Conservation (phyloP, 192 early-diverging fungal genomes). For the Podila horticola region DNA sequence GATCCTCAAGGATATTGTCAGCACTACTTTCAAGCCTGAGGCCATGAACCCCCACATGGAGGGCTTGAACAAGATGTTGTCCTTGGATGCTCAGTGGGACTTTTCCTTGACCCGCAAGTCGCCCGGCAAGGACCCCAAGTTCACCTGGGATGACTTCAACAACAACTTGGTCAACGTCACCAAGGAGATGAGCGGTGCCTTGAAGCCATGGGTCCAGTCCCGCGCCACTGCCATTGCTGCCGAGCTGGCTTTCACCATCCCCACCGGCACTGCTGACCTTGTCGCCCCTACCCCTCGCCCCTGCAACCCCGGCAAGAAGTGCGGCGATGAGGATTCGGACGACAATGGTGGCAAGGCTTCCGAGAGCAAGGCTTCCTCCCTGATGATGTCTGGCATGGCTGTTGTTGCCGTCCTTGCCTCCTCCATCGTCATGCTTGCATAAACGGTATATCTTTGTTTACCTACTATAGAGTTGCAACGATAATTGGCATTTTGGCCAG, state of each 20-base stretch:
- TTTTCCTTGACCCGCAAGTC: slow-evolving; percentile 22
- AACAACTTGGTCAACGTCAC: slow-evolving; percentile 44
- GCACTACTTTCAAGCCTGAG: slow-evolving; percentile 45
- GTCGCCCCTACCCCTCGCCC: slow-evolving; percentile 41
- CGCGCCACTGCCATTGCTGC: slow-evolving; percentile 13
- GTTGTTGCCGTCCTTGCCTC: slow-evolving; percentile 17
- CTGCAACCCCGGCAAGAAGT: slow-evolving; percentile 15
- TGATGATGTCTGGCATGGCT: slow-evolving; percentile 10
- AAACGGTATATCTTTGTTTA: neutral
- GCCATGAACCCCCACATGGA: slow-evolving; percentile 48
- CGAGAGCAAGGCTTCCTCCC: slow-evolving; percentile 2
- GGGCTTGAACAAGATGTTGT: slow-evolving; percentile 47
- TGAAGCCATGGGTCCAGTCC: slow-evolving; percentile 34
- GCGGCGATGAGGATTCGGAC: slow-evolving; percentile 12
- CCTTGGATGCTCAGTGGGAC: slow-evolving; percentile 54
- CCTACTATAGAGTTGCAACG: neutral
- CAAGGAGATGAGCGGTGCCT: slow-evolving; percentile 34
- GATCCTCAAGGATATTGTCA: slow-evolving; percentile 45
- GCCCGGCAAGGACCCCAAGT: slow-evolving; percentile 32
- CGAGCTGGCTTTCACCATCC: slow-evolving; percentile 35
- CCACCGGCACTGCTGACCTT: slow-evolving; percentile 38
- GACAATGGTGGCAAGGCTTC: slow-evolving; percentile 18
- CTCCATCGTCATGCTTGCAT: slow-evolving; percentile 33
- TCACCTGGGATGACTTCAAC: slow-evolving; percentile 47
- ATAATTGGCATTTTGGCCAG: too few species aligned